phyloP scores from a whole-genome alignment of 768 basidiomycete genomes.

The Pleurotus tuber-regium region DNA sequence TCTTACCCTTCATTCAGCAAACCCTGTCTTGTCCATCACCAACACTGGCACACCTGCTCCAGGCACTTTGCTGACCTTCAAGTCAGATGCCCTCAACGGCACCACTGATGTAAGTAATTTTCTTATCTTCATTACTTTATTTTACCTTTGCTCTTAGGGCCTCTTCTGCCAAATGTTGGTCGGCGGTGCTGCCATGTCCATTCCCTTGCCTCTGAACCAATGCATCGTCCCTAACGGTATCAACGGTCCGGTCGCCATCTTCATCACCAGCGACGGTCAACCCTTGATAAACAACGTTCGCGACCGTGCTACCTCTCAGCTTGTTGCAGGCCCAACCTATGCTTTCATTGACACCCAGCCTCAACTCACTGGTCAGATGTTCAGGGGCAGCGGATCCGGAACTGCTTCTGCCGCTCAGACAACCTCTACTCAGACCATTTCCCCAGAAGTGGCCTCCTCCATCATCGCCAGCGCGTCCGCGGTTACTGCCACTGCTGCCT shows the following conservation, averaged over 20 bases:
- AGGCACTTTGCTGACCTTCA: conserved; percentile 65
- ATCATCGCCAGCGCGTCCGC: conserved; percentile 19
- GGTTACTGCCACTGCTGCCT: conserved; percentile 19
- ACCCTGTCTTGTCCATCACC: conserved; percentile 58
- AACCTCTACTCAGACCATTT: conserved; percentile 17
- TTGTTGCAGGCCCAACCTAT: conserved; percentile 72
- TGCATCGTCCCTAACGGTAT: conserved; percentile 67
- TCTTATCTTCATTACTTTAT: conserved; percentile 6
- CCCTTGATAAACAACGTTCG: conserved; percentile 62
- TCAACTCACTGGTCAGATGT: conserved; percentile 48
- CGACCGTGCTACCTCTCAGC: conserved; percentile 48
- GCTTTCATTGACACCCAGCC: conserved; percentile 62
- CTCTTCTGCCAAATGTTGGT: conserved; percentile 76
- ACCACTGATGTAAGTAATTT: conserved; percentile 38
- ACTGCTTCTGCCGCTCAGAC: conserved; percentile 16
- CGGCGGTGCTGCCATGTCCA: conserved; percentile 54
- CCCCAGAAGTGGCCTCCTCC: conserved; percentile 18
- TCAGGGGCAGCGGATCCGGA: conserved; percentile 22
- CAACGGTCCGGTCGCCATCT: conserved; percentile 75
- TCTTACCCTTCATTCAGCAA: conserved; percentile 35
- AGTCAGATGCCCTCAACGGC: conserved; percentile 52
- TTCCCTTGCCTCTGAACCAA: conserved; percentile 54
- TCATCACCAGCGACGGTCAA: conserved; percentile 59
- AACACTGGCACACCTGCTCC: conserved; percentile 54
- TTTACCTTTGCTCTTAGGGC: conserved; percentile 30